Percentiles rank a stretch among this genome's conserved stretches.
Conservation (phyloP, 2,329 filamentous ascomycete species). For the Stagonosporopsis vannaccii region DNA sequence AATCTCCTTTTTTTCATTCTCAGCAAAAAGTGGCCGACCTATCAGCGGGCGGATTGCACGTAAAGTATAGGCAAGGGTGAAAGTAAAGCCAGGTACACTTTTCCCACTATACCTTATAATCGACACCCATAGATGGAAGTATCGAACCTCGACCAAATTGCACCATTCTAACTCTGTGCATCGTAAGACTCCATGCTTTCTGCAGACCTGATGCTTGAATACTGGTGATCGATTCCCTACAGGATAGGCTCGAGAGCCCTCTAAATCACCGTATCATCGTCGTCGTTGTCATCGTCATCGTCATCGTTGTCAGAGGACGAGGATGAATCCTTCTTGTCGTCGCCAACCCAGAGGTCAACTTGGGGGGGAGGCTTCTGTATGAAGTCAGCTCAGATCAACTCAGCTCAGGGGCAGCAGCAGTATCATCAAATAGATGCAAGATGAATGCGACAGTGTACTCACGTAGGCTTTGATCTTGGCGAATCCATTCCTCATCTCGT, state of each 20-base stretch:
- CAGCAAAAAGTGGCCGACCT: not conserved
- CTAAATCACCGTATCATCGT: constrained; percentile 33
- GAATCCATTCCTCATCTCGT: constrained; percentile 24
- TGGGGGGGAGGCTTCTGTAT: not conserved
- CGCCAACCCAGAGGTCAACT: constrained; percentile 24
- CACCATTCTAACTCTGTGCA: not conserved
- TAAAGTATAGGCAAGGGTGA: not conserved
- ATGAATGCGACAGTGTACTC: constrained; percentile 14
- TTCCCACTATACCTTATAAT: not conserved
- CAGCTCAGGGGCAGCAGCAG: constrained; percentile 22
- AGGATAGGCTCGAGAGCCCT: not conserved
- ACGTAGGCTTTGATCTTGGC: constrained; percentile 44
- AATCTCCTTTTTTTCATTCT: constrained; percentile 8
- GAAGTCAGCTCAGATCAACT: constrained; percentile 34
- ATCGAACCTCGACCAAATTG: not conserved
- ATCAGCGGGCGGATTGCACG: not conserved
- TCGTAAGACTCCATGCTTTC: not conserved
- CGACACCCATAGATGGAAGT: not conserved
- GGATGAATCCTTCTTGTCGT: constrained; percentile 56
- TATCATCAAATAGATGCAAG: not conserved
- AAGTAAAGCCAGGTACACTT: not conserved
- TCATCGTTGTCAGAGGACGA: constrained; percentile 45
- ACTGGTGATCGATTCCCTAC: not conserved
- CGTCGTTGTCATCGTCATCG: constrained; percentile 44
- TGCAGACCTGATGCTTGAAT: not conserved